These are phyloP conservation scores for Talaromyces adpressus DNA, from an alignment of 495 filamentous ascomycete genomes.

Conservation along the genomic window DNA sequence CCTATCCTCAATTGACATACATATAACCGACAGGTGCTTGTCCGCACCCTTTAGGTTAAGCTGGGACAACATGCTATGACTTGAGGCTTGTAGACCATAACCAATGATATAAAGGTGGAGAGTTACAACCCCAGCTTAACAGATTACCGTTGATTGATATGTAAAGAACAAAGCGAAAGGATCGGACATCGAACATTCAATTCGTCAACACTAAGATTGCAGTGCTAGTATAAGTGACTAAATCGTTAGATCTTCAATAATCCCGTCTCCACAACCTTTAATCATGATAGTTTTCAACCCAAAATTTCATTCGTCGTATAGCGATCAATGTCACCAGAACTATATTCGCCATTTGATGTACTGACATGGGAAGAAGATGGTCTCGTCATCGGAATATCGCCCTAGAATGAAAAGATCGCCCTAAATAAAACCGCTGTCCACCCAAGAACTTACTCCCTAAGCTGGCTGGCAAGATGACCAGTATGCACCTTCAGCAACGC, in stretches of 20 bases:
- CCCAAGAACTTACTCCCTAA: neutral
- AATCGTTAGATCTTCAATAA: neutral
- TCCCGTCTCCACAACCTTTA: neutral
- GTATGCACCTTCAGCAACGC: constrained; percentile 3
- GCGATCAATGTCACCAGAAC: neutral
- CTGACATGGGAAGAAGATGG: neutral
- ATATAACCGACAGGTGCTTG: no score
- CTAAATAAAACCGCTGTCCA: neutral
- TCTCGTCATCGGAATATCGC: neutral
- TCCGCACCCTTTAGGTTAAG: no score
- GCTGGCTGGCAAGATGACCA: constrained; percentile 4
- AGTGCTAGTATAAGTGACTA: neutral
- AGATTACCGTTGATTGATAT: neutral
- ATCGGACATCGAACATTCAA: neutral
- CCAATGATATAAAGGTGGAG: no score
- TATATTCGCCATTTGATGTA: neutral
- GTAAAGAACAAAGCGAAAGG: neutral
- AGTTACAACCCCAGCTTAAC: neutral
- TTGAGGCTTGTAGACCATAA: no score
- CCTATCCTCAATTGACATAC: no score
- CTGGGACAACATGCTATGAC: no score
- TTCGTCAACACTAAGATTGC: neutral
- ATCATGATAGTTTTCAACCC: neutral
- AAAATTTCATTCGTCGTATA: neutral
- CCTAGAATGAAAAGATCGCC: neutral